Evolutionary conservation across 129 eudicot genomes (phyloP), one percentile per base, ranked within the genome.

Genomic region (Pseudognaphalium luteoalbum): DNA sequence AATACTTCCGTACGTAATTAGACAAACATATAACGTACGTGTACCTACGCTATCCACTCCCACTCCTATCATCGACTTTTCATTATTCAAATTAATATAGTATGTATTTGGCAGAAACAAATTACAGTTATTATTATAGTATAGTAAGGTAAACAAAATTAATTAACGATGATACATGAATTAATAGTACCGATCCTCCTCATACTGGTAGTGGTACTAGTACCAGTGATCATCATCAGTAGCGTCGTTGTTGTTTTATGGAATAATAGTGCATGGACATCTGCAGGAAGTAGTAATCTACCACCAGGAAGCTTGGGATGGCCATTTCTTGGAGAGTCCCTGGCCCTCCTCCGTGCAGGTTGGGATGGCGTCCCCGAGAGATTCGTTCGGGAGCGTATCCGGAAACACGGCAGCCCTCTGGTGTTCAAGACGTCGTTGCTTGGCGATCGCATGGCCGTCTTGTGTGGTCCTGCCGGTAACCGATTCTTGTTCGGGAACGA

Each of bases 401-500:
- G 51, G 33, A 83, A 79, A 60, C 70, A 85, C 75, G 72, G 51
- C 7, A 71, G 30, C 50, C 63, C 86, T 50, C 77, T 70, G 1
- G 86, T 83, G 3, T 89, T 89, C 52, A 87, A 72, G 69, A 89
- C 89, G 5, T 78, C 85, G 10, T 35, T 87, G 19, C 35, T 87
- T 59, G 90, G 96, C 12, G 76, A 87, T 47, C 47, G 15, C 4
- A 35, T 87, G 65, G 96, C 79, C 0, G 87, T 89, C 41, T 19
- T 87, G 0, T 78, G 86, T 32, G 92, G 96, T 7, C 78, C 88
- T 0, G 83, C 81, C 0, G 90, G 86, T 15, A 85, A 89, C 56
- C 87, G 85, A 68, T 89, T 89, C 63, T 64, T 89, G 81, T 89
- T 87, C 58, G 80, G 78, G 14, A 87, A 87, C 68, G 96, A 89